phyloP scores from a whole-genome alignment of 2,329 filamentous ascomycete genomes.

The Pseudonectria buxi region DNA sequence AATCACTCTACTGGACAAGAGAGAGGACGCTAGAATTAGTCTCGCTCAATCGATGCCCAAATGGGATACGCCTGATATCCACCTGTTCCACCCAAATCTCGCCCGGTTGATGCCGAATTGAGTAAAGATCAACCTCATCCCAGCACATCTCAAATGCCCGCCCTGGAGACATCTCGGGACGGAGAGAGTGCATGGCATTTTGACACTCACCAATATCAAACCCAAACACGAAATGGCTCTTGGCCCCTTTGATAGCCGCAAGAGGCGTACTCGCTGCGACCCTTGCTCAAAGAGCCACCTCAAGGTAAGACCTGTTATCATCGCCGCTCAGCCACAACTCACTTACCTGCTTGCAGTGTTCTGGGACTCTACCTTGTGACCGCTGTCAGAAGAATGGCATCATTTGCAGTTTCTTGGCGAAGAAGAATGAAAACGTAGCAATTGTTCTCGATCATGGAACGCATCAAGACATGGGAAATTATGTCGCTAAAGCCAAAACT shows the following conservation, averaged over 20 bases:
- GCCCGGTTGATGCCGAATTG: constrained; percentile 11
- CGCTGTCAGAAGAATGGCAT: constrained; percentile 22
- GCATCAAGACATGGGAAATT: constrained; percentile 3
- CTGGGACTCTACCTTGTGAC: constrained; percentile 24
- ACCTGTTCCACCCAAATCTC: constrained; percentile 3
- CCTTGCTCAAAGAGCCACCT: constrained; percentile 26
- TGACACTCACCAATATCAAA: not conserved
- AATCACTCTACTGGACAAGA: constrained; percentile 3
- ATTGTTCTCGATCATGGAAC: constrained; percentile 19
- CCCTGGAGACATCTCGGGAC: not conserved
- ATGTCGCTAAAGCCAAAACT: not conserved
- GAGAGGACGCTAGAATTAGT: constrained; percentile 2
- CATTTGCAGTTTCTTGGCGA: constrained; percentile 15
- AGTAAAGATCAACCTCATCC: constrained; percentile 8
- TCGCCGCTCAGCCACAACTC: not conserved
- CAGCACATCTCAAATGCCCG: not conserved
- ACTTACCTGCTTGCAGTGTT: constrained; percentile 19
- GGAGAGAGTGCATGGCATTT: too few relatives aligned
- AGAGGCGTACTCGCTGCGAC: constrained; percentile 25
- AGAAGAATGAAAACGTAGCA: not conserved
- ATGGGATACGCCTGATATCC: constrained; percentile 6
- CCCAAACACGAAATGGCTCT: constrained; percentile 17
- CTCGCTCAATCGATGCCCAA: constrained; percentile 16
- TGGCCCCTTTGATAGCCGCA: constrained; percentile 28
- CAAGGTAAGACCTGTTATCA: constrained; percentile 18